phyloP scores from a whole-genome alignment of 768 basidiomycete genomes.

The Mycena floridula region DNA sequence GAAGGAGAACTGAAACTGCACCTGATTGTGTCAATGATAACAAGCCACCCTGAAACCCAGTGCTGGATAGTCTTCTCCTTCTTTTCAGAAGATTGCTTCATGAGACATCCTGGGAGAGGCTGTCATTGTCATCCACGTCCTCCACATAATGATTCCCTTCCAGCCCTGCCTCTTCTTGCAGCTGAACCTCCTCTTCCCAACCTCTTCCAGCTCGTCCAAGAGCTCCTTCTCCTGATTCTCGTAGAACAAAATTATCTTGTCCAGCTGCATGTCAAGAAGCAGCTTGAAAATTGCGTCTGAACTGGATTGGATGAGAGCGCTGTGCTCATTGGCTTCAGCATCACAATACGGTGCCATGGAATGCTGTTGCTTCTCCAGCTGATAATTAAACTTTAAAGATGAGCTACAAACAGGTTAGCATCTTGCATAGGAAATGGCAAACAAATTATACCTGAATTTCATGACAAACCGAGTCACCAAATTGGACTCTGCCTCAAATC shows the following conservation, averaged over 20 bases:
- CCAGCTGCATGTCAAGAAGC: slow-evolving; percentile 75
- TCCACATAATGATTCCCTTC: slow-evolving; percentile 47
- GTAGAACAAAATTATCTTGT: slow-evolving; percentile 80
- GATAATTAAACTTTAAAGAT: slow-evolving; percentile 82
- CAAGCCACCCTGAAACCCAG: too few relatives aligned
- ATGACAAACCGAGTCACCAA: too few relatives aligned
- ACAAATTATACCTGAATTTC: too few relatives aligned
- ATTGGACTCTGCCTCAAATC: slow-evolving; percentile 36
- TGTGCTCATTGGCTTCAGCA: slow-evolving; percentile 52
- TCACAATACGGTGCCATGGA: slow-evolving; percentile 34
- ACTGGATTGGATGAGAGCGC: slow-evolving; percentile 43
- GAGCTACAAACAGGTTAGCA: too few relatives aligned
- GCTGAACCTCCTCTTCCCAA: slow-evolving; percentile 51
- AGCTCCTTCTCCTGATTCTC: slow-evolving; percentile 70
- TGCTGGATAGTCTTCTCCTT: too few relatives aligned
- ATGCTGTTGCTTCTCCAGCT: slow-evolving; percentile 73
- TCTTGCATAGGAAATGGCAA: too few relatives aligned
- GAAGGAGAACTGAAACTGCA: too few relatives aligned
- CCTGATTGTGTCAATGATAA: too few relatives aligned
- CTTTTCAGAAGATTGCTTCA: too few relatives aligned
- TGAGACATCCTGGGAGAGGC: slow-evolving; percentile 54
- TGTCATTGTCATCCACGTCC: slow-evolving; percentile 39
- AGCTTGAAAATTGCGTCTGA: slow-evolving; percentile 62
- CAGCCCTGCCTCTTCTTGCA: slow-evolving; percentile 58
- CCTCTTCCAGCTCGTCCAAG: slow-evolving; percentile 46